These are phyloP conservation scores for Ettlia oleoabundans DNA, from an alignment of 139 green algal species.

Conservation along the genomic window DNA sequence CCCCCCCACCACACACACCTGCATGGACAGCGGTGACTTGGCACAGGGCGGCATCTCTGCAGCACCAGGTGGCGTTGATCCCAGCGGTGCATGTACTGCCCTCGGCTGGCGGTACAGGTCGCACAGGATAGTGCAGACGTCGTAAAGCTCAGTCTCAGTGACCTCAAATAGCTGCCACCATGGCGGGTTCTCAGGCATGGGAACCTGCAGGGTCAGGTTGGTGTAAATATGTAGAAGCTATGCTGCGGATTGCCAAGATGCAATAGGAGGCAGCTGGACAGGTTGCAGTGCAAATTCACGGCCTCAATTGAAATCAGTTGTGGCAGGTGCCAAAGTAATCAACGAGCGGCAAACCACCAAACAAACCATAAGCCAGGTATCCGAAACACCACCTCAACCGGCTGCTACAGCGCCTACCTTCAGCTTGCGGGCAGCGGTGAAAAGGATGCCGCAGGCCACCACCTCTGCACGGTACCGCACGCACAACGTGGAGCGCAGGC, in stretches of 20 bases:
- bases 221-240: neutral
- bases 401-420: neutral
- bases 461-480: slow-evolving; percentile 82
- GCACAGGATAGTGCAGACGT: slow-evolving; percentile 63
- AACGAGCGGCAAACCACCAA: neutral
- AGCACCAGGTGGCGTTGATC: neutral
- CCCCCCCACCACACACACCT: too few species aligned
- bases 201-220: slow-evolving; percentile 44
- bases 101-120: slow-evolving; percentile 49
- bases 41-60: too few species aligned
- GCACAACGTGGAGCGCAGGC: slow-evolving; percentile 88
- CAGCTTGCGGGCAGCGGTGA: slow-evolving; percentile 72
- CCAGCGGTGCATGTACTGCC: neutral
- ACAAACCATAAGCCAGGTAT: neutral
- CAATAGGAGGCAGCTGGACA: neutral
- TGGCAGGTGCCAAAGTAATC: neutral
- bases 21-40: neutral
- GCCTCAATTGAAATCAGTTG: neutral
- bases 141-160: slow-evolving; percentile 59
- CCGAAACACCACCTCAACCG: neutral
- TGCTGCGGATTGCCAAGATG: neutral
- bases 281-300: too few species aligned
- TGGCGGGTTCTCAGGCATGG: slow-evolving; percentile 75
- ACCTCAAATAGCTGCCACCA: slow-evolving; percentile 87
- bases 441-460: slow-evolving; percentile 91